phyloP scores from a whole-genome alignment of 2,329 filamentous ascomycete genomes.

The Macrophomina tecta region DNA sequence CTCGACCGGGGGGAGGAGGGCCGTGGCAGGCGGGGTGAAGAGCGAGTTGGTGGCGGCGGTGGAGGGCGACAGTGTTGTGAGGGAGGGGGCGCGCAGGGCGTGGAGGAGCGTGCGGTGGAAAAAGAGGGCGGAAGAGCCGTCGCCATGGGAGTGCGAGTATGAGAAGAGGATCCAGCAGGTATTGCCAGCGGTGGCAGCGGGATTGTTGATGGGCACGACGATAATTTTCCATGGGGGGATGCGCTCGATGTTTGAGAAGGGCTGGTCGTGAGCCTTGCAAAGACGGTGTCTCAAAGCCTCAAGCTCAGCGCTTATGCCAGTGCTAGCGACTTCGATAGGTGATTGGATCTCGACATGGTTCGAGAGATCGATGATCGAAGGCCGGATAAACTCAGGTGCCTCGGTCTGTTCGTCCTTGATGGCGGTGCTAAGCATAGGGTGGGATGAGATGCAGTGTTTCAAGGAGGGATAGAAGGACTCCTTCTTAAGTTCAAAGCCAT shows the following conservation, averaged over 20 bases:
- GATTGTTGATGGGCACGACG: constrained; percentile 39
- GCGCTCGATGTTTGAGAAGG: constrained; percentile 34
- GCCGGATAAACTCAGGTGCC: constrained; percentile 42
- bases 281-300: constrained; percentile 36
- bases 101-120: constrained; percentile 53
- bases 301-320: constrained; percentile 28
- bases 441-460: constrained; percentile 45
- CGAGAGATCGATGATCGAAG: constrained; percentile 43
- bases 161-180: constrained; percentile 48
- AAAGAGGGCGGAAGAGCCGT: constrained; percentile 50
- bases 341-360: constrained; percentile 44
- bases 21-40: background rate
- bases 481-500: background rate
- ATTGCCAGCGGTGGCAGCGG: background rate
- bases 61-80: background rate
- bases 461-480: constrained; percentile 36
- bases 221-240: constrained; percentile 54
- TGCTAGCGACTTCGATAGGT: background rate
- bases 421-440: constrained; percentile 47
- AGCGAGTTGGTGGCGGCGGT: background rate
- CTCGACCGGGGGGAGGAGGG: constrained; percentile 48
- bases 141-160: constrained; percentile 53
- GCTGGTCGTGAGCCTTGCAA: constrained; percentile 42
- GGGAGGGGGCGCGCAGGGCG: constrained; percentile 30
- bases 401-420: constrained; percentile 47